phyloP scores from a whole-genome alignment of 441 rosid genomes.

The Capsella rubella region DNA sequence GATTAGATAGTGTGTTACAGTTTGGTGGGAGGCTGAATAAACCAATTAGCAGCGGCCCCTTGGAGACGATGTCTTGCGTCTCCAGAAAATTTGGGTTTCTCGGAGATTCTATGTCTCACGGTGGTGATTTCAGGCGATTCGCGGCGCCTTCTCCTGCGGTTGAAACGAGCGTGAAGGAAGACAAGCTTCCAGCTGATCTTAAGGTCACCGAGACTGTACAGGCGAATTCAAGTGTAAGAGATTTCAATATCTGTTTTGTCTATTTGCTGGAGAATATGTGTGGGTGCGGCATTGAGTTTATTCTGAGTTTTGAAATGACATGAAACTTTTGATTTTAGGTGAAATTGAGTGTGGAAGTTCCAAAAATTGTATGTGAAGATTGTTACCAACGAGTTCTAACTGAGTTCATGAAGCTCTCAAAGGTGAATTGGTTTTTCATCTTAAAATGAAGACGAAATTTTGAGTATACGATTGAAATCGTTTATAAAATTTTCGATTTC shows the following conservation, averaged over 20 bases:
- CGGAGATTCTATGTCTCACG: not conserved
- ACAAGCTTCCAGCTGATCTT: conserved; percentile 79
- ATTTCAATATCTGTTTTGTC: conserved; percentile 1
- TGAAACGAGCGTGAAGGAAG: conserved; percentile 52
- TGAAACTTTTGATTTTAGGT: conserved; percentile 48
- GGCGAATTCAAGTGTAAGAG: conserved; percentile 76
- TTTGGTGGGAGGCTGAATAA: conserved; percentile 37
- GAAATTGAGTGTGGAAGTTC: conserved; percentile 79
- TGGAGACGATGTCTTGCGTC: conserved; percentile 39
- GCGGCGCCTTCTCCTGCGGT: conserved; percentile 49
- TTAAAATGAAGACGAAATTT: not conserved
- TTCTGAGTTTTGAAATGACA: not conserved
- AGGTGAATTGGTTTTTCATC: conserved; percentile 50
- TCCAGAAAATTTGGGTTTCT: conserved; percentile 44
- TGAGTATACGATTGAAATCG: not conserved
- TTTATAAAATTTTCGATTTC: too few relatives aligned
- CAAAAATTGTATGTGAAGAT: conserved; percentile 75
- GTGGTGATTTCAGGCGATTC: conserved; percentile 28
- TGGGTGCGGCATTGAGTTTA: not conserved
- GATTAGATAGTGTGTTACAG: conserved; percentile 36
- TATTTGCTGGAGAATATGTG: not conserved
- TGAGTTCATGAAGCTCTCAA: conserved; percentile 75
- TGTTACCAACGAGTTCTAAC: conserved; percentile 71
- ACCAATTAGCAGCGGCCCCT: conserved; percentile 37
- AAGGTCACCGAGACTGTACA: conserved; percentile 61